phyloP scores from a whole-genome alignment of 129 eudicot genomes.

The Flaveria bidentis region DNA sequence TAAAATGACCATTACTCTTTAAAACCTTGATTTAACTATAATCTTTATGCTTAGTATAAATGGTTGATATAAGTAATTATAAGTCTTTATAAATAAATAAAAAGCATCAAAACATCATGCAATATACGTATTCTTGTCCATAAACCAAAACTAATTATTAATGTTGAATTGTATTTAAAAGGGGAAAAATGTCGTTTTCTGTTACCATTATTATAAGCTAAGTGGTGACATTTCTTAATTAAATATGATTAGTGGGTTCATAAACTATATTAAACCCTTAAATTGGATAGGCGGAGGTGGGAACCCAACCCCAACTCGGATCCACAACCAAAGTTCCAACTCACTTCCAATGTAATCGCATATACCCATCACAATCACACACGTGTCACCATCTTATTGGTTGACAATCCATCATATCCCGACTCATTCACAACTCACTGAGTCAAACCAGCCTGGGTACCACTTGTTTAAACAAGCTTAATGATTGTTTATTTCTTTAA shows the following conservation, averaged over 20 bases:
- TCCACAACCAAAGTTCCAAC: conserved; percentile 34
- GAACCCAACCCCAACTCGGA: conserved; percentile 26
- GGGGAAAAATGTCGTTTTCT: conserved; percentile 35
- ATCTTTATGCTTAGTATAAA: background rate
- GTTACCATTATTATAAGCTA: background rate
- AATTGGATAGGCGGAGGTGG: conserved; percentile 29
- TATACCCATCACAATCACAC: conserved; percentile 10
- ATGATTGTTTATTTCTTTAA: conserved; percentile 29
- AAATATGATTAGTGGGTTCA: conserved; percentile 34
- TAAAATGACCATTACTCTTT: background rate
- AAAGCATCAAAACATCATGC: background rate
- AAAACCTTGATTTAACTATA: background rate
- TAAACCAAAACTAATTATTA: background rate
- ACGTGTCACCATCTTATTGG: conserved; percentile 33
- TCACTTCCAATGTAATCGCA: conserved; percentile 22
- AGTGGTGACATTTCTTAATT: conserved; percentile 31
- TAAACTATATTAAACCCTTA: conserved; percentile 32
- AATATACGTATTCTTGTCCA: background rate
- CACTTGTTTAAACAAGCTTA: conserved; percentile 25
- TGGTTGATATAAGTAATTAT: too few species aligned
- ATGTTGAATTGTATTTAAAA: conserved; percentile 9
- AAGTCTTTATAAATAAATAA: background rate
- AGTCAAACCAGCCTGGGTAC: conserved; percentile 18
- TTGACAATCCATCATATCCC: background rate
- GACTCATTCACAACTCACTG: conserved; percentile 29